Percentiles rank a stretch among this genome's conserved stretches.
phyloP scores from a whole-genome alignment of 768 basidiomycete genomes.

The Lentinula edodes region DNA sequence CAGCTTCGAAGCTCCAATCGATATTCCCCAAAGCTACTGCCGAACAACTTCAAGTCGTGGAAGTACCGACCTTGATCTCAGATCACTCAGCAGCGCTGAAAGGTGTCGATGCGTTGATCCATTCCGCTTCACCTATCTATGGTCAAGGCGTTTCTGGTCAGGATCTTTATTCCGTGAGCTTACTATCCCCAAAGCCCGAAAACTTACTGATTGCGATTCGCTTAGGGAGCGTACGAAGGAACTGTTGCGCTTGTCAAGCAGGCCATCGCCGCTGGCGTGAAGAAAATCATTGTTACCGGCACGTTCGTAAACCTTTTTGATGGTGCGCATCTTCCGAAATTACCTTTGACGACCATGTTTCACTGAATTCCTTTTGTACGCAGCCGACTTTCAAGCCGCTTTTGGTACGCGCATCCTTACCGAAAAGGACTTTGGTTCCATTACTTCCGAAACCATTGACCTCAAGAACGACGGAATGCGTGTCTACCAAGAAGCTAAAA shows the following conservation, averaged over 20 bases:
- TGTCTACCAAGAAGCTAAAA: constrained; percentile 3
- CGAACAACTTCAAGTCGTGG: constrained; percentile 1
- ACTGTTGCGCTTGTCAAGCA: constrained; percentile 8
- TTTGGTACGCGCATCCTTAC: not conserved
- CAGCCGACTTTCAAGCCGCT: constrained; percentile 1
- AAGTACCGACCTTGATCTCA: constrained; percentile 5
- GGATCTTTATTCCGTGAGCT: constrained; percentile 5
- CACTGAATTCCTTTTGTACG: not conserved
- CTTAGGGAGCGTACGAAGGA: constrained; percentile 6
- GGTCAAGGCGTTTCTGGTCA: not conserved
- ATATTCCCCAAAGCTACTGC: constrained; percentile 7
- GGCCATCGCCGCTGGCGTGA: constrained; percentile 7
- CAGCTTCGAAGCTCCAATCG: not conserved
- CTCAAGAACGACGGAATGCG: not conserved
- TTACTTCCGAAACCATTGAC: constrained; percentile 5
- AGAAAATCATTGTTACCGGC: constrained; percentile 10
- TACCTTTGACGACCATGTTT: not conserved
- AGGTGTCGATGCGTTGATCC: constrained; percentile 9
- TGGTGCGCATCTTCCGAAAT: constrained; percentile 1
- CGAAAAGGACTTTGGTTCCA: constrained; percentile 9
- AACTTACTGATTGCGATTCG: not conserved
- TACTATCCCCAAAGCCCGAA: not conserved
- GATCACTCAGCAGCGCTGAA: constrained; percentile 13
- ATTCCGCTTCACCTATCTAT: not conserved
- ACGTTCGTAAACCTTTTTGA: constrained; percentile 6